These are phyloP conservation scores for Phytophthora constricta DNA, from an alignment of 352 stramenopile genomes.

Conservation along the genomic window DNA sequence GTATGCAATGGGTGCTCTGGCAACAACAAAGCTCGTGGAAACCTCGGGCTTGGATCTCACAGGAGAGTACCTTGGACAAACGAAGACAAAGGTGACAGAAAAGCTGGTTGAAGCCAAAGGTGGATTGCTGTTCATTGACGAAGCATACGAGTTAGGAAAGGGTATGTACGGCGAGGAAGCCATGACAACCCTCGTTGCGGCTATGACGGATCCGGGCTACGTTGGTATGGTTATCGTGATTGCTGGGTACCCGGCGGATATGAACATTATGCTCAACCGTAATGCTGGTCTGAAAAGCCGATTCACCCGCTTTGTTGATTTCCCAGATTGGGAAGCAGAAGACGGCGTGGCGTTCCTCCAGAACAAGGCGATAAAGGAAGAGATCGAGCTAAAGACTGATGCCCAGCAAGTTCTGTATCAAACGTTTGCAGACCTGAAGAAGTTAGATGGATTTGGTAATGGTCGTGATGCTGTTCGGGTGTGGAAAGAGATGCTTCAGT, in stretches of 20 bases:
- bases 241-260: constrained; percentile 89
- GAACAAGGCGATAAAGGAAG: constrained; percentile 46
- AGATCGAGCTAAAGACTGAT: constrained; percentile 43
- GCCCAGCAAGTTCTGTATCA: constrained; percentile 33
- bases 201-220: constrained; percentile 88
- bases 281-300: constrained; percentile 93
- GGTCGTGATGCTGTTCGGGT: constrained; percentile 73
- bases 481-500: constrained; percentile 70
- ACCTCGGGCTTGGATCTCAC: constrained; percentile 88
- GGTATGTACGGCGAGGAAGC: constrained; percentile 84
- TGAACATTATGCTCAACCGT: constrained; percentile 89
- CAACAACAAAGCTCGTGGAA: constrained; percentile 93
- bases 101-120: constrained; percentile 90
- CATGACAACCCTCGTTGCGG: constrained; percentile 90
- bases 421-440: constrained; percentile 50
- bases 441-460: constrained; percentile 72
- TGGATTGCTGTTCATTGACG: constrained; percentile 94
- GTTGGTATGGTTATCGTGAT: constrained; percentile 91
- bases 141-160: constrained; percentile 93
- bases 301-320: constrained; percentile 91
- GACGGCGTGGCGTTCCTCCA: constrained; percentile 80
- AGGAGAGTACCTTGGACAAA: constrained; percentile 90
- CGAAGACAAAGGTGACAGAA: constrained; percentile 86
- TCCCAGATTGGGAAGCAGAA: constrained; percentile 85
- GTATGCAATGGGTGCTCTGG: constrained; percentile 92